Evolutionary conservation across 345 rosid species (phyloP).

Genomic region (Salix suchowensis): DNA sequence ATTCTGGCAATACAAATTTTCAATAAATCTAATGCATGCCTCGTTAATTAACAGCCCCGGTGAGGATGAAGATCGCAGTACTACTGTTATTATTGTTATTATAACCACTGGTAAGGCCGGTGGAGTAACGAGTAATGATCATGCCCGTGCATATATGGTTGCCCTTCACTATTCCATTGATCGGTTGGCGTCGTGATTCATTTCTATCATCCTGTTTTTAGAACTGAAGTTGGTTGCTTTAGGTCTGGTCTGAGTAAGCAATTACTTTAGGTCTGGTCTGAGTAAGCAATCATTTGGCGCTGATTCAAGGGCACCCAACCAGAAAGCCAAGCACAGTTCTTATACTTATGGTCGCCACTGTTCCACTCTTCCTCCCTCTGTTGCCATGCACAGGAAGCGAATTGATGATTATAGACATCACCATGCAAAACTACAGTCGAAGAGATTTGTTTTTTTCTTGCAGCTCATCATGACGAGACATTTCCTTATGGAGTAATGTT

Average conservation of each 20-base stretch:
- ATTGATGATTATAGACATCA: background rate
- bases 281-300: background rate
- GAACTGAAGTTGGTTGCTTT: no score
- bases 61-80: background rate
- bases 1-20: no score
- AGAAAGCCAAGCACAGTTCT: background rate
- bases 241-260: background rate
- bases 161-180: background rate
- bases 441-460: no score
- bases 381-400: background rate
- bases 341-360: background rate
- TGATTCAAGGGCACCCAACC: background rate
- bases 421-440: no score
- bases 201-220: no score
- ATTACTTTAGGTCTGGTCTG: background rate
- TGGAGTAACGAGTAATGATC: background rate
- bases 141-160: background rate
- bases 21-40: background rate
- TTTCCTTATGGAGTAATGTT: no score
- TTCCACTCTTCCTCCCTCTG: background rate
- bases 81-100: background rate
- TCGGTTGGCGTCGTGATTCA: no score
- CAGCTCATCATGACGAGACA: no score
- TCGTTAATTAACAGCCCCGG: background rate
- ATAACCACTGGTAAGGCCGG: background rate